Percentiles rank a stretch among this genome's conserved stretches.
Evolutionary conservation across 345 rosid species (phyloP).

Genomic region (Abelmoschus esculentus): DNA sequence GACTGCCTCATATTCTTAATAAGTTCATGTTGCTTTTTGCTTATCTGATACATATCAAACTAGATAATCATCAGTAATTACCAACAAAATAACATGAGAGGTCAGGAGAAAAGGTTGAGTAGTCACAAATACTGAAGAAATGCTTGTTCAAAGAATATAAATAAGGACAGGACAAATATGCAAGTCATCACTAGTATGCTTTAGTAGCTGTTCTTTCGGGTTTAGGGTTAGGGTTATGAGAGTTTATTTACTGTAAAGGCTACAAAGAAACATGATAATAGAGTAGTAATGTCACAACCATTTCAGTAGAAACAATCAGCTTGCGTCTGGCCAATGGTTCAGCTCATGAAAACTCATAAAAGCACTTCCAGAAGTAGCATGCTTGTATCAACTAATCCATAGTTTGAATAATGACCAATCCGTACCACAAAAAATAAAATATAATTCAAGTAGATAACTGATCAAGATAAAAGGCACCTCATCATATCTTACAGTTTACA

Average conservation of each 20-base stretch:
- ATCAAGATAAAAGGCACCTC: slow-evolving; percentile 5
- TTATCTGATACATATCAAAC: slow-evolving; percentile 51
- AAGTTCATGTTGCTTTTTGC: slow-evolving; percentile 89
- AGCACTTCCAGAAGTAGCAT: neutral
- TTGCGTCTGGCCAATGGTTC: neutral
- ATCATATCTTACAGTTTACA: slow-evolving; percentile 5
- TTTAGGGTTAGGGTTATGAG: too few species aligned
- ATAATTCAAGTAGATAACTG: slow-evolving; percentile 3
- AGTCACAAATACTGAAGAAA: too few species aligned
- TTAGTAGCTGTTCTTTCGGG: neutral
- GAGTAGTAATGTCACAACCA: neutral
- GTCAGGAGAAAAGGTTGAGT: neutral
- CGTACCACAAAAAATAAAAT: neutral
- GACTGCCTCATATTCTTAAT: slow-evolving; percentile 83
- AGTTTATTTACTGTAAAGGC: neutral
- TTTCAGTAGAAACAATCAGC: neutral
- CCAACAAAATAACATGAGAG: neutral
- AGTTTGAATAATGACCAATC: neutral
- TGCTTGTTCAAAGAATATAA: neutral
- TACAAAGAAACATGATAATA: neutral
- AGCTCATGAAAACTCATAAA: neutral
- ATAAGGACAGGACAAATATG: neutral
- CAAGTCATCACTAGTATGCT: neutral
- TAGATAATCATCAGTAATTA: slow-evolving; percentile 17
- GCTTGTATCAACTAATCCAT: neutral